Conservation (phyloP, 371 early-diverging fungal species). For the Circinella umbellata region DNA sequence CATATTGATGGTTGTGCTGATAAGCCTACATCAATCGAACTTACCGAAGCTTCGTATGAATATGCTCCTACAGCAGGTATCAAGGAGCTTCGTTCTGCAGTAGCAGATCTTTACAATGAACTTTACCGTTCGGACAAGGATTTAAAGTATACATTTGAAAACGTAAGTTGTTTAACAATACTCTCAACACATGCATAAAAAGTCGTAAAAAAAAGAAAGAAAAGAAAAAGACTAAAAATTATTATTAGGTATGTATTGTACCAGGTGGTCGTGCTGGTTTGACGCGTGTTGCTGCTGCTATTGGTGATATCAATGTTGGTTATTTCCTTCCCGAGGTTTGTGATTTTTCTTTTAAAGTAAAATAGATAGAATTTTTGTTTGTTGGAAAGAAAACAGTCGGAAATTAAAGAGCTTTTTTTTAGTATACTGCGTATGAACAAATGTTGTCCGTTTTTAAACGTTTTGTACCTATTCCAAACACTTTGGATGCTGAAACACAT, state of each 20-base stretch:
- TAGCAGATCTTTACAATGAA: conserved; percentile 57
- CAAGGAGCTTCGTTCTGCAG: conserved; percentile 43
- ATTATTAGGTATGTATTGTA: conserved; percentile 47
- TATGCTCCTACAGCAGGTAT: conserved; percentile 55
- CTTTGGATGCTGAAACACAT: conserved; percentile 41
- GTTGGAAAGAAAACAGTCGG: no score
- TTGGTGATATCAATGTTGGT: conserved; percentile 58
- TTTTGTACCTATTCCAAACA: conserved; percentile 58
- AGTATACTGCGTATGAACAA: conserved; percentile 55
- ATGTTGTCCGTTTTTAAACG: conserved; percentile 56
- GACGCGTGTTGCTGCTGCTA: conserved; percentile 54
- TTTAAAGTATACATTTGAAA: conserved; percentile 52
- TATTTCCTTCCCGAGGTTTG: conserved; percentile 56
- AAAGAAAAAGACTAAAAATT: not conserved
- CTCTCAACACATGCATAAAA: no score
- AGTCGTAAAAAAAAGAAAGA: not conserved
- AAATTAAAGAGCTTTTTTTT: not conserved
- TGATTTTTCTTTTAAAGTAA: no score
- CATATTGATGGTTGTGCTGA: conserved; percentile 48
- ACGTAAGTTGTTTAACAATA: conserved; percentile 27
- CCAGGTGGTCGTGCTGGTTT: conserved; percentile 61
- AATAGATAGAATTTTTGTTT: no score
- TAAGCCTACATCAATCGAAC: conserved; percentile 32
- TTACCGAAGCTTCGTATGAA: conserved; percentile 29
- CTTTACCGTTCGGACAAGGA: conserved; percentile 43